phyloP scores from a whole-genome alignment of 371 early-diverging fungal species.

The Dichotomocladium elegans region DNA sequence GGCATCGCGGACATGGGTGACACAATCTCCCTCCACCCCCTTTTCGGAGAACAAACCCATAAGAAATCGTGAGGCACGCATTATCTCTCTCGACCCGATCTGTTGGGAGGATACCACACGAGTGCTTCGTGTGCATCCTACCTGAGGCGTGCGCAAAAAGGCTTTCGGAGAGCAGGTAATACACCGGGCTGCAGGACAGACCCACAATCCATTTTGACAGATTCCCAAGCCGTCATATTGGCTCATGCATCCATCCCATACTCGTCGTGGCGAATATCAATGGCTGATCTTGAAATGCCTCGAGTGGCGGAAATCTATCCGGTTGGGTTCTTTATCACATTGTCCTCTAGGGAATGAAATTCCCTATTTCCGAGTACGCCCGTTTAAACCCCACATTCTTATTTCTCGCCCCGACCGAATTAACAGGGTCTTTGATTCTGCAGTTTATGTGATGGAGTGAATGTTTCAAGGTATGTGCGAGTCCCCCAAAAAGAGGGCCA shows the following conservation, averaged over 20 bases:
- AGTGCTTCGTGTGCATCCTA: neutral
- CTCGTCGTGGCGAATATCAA: neutral
- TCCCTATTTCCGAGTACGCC: neutral
- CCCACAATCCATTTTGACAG: neutral
- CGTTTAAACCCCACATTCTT: neutral
- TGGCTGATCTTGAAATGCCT: neutral
- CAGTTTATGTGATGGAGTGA: neutral
- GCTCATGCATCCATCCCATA: neutral
- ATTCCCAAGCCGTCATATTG: neutral
- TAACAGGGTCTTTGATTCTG: no score
- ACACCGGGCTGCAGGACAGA: neutral
- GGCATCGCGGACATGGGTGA: neutral
- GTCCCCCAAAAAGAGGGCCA: neutral
- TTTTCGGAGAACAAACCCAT: neutral
- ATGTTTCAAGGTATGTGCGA: neutral
- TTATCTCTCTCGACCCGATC: neutral
- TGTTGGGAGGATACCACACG: neutral
- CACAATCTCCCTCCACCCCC: neutral
- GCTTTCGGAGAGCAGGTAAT: neutral
- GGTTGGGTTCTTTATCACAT: neutral
- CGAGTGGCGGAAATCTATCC: neutral
- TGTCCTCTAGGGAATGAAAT: neutral
- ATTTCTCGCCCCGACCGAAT: neutral
- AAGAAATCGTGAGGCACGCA: no score
- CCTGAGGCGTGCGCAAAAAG: neutral